Evolutionary conservation across 106 monocot species (phyloP).

Genomic region (Platanthera zijinensis): DNA sequence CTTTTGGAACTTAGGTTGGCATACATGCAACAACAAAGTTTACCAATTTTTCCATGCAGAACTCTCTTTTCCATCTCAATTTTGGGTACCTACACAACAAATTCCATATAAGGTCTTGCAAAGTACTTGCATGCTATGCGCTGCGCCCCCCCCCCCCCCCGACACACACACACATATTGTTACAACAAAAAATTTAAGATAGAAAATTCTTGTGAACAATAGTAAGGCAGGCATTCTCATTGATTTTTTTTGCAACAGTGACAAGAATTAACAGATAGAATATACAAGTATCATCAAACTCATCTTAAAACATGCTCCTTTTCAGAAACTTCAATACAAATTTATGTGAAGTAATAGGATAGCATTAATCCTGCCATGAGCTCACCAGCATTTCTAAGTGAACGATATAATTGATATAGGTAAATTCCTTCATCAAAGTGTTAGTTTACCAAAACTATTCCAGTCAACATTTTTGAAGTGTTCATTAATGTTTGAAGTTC

Average conservation of each 20-base stretch:
- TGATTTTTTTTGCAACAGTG: background rate
- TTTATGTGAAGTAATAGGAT: background rate
- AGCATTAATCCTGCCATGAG: background rate
- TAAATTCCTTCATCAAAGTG: background rate
- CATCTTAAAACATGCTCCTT: background rate
- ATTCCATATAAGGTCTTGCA: background rate
- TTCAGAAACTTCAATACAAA: background rate
- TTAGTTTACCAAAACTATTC: background rate
- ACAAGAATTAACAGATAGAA: background rate
- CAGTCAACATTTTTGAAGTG: background rate
- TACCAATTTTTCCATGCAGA: background rate
- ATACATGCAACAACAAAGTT: background rate
- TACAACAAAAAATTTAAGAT: background rate
- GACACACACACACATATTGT: background rate
- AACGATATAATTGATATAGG: background rate
- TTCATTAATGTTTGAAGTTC: background rate
- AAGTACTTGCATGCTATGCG: background rate
- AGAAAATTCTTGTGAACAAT: background rate
- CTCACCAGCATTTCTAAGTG: background rate
- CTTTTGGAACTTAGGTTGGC: background rate
- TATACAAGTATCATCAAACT: background rate
- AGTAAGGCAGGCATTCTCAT: background rate
- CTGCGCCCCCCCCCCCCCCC: too few species aligned
- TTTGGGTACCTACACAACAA: background rate
- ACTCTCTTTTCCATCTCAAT: background rate